Evolutionary conservation across 2,329 filamentous ascomycete genomes (phyloP), one percentile per base, ranked within the genome.

Genomic region (Sclerotinia trifoliorum): DNA sequence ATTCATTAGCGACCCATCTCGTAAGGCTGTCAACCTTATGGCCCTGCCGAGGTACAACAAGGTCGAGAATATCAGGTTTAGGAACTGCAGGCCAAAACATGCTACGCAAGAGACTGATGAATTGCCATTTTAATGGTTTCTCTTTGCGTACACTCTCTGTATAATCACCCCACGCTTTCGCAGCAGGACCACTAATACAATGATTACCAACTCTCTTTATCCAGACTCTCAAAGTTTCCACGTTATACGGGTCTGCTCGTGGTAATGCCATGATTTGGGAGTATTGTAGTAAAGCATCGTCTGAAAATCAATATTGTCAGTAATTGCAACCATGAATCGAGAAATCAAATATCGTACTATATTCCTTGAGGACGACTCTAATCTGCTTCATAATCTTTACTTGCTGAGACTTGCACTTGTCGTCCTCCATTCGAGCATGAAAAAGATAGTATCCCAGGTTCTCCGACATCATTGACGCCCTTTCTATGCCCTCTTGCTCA

Each of bases 241-340:
- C 63, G 49, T 70, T 72, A 54, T 63, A 54, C 3, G 26, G 49
- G n/a, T 73, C 71, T 2, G 71, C 65, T 61, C 46, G 35, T 6
- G 68, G 70, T 8, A 73, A 55, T 21, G 44, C 52, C 29, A 55
- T 44, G 17, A 72, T 56, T 19, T 71, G 26, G 11, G 63, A 68
- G 29, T 69, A 72, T 39, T 69, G 71, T 2, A 72, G 21, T 3
- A 73, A 49, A 2, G 71, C 71, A 15, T 54, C 49, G 67, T 71
- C 71, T 73, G 11, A 5, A n/a, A 26, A 35, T 19, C 4, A 19
- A 66, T 42, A 3, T 48, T 21, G 3, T 48, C 8, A 58, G 42
- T 26, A 15, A 57, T 29, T 8, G 3, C n/a, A 24, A 48, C 5
- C 8, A 39, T 26, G 1, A 15, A 24, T 0, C 11, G 29, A 21